These are phyloP conservation scores for Hypoxylon sp. DNA, from an alignment of 2,329 filamentous ascomycete genomes.

Conservation along the genomic window DNA sequence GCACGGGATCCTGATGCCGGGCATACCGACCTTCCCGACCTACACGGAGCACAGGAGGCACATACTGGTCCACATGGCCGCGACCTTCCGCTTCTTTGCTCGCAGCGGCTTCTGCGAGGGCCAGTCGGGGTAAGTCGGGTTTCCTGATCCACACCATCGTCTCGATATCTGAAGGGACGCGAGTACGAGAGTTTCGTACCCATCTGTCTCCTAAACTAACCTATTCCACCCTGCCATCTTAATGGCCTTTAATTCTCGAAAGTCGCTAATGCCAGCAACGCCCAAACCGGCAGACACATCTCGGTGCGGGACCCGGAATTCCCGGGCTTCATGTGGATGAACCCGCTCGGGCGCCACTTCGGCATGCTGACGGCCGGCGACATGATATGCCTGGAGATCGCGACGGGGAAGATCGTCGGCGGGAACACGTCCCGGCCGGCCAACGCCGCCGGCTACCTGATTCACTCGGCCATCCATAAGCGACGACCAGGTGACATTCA, in stretches of 20 bases:
- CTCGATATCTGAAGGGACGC: too few relatives aligned
- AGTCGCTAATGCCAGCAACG: too few relatives aligned
- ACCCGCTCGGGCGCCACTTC: conserved; percentile 72
- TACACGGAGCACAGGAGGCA: conserved; percentile 63
- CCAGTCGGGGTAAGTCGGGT: conserved; percentile 60
- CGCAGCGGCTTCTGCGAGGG: conserved; percentile 73
- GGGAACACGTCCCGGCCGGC: conserved; percentile 67
- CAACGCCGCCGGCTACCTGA: conserved; percentile 74
- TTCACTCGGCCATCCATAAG: conserved; percentile 74
- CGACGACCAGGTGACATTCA: conserved; percentile 67
- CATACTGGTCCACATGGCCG: conserved; percentile 71
- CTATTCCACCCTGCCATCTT: neutral
- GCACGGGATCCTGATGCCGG: conserved; percentile 47
- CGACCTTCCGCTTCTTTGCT: conserved; percentile 73
- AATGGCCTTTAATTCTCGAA: too few relatives aligned
- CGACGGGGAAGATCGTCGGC: conserved; percentile 66
- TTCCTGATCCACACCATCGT: too few relatives aligned
- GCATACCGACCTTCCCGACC: conserved; percentile 53
- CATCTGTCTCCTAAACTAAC: neutral
- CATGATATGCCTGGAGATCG: conserved; percentile 70
- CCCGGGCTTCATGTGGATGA: conserved; percentile 64
- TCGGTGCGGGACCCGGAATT: conserved; percentile 44
- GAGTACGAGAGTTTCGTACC: too few relatives aligned
- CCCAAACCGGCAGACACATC: conserved; percentile 38
- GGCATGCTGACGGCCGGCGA: conserved; percentile 69